Evolutionary conservation across 805 yeast genomes (phyloP), one percentile per base, ranked within the genome.

Genomic region (Candida patagonica): DNA sequence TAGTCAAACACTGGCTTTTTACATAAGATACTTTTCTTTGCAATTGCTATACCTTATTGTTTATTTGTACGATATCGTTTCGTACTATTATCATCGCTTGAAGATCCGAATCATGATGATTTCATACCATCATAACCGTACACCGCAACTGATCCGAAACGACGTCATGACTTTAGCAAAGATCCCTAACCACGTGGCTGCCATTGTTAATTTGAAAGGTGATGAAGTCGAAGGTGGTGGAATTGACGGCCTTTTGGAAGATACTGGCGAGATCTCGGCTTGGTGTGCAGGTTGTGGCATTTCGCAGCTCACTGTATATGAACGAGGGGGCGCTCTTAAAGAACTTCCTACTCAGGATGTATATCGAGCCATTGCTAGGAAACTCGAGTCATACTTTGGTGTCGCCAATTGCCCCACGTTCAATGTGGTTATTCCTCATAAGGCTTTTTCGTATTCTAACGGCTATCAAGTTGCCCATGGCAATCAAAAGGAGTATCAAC

Each of bases 251-350:
- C 65, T 89, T 31, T 67, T 88, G 51, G 77, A 74, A 48, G 84
- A 84, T 51, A 71, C 80, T 5, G 73, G 88, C 35, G 95, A 88
- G 52, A 47, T 88, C 26, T 71, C 76, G 1, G 78, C 92, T 5
- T 92, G 98, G 98, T 71, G 86, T 29, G 59, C 85, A n/a, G 80
- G 94, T 25, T 76, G 89, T n/a, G 96, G 96, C 1, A 74, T 87
- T 37, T 75, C 77, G 30, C 63, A 67, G 43, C 65, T 89, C 44
- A 68, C 81, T 2, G 66, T 92, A 31, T 89, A 85, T 63, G 97
- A 92, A 60, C 72, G 72, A 53, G 76, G 74, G 41, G 96, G 96
- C 1, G 61, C 71, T 2, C 64, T 85, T 37, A 76, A 76, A 48
- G 57, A 54, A 36, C 50, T 49, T 32, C 47, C 53, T 16, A 35